These are phyloP conservation scores for Corinectria fuckeliana DNA, from an alignment of 2,329 filamentous ascomycete genomes.

Conservation along the genomic window DNA sequence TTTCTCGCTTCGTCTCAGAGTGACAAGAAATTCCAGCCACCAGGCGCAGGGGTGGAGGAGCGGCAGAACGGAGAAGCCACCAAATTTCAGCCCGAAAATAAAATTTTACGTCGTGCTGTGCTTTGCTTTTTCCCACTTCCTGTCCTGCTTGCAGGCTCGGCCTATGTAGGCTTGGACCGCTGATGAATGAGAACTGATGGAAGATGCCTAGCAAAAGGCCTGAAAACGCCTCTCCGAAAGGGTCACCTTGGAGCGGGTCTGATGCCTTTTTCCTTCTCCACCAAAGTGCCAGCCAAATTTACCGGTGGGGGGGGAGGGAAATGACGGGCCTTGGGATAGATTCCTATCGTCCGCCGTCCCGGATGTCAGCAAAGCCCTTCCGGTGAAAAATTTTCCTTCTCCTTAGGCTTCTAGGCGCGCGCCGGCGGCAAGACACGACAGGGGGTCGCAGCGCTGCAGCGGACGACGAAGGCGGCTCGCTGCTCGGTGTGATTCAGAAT, in stretches of 20 bases:
- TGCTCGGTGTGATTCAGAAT: slow-evolving; percentile 40
- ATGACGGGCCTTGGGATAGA: slow-evolving; percentile 41
- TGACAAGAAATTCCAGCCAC: slow-evolving; percentile 20
- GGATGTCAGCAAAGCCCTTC: slow-evolving; percentile 37
- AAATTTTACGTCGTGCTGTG: slow-evolving; percentile 4
- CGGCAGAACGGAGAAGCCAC: slow-evolving; percentile 15
- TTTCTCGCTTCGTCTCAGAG: slow-evolving; percentile 24
- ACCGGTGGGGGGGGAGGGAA: slow-evolving; percentile 44
- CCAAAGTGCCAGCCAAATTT: slow-evolving; percentile 42
- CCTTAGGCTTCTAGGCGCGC: slow-evolving; percentile 39
- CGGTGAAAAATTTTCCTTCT: slow-evolving; percentile 42
- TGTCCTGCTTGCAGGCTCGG: slow-evolving; percentile 19
- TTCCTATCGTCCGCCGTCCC: slow-evolving; percentile 37
- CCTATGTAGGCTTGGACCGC: neutral
- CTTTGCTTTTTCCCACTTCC: slow-evolving; percentile 21
- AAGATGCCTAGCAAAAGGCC: slow-evolving; percentile 8
- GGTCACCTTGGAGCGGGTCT: slow-evolving; percentile 23
- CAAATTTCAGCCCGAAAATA: slow-evolving; percentile 7
- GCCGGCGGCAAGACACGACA: slow-evolving; percentile 38
- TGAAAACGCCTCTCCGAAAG: slow-evolving; percentile 25
- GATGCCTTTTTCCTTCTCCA: slow-evolving; percentile 26
- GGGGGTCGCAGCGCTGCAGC: slow-evolving; percentile 14
- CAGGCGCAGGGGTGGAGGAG: slow-evolving; percentile 23
- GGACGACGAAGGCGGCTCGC: slow-evolving; percentile 29
- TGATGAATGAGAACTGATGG: slow-evolving; percentile 22